Evolutionary conservation across 805 yeast genomes (phyloP).

Genomic region (Priceomyces medius): DNA sequence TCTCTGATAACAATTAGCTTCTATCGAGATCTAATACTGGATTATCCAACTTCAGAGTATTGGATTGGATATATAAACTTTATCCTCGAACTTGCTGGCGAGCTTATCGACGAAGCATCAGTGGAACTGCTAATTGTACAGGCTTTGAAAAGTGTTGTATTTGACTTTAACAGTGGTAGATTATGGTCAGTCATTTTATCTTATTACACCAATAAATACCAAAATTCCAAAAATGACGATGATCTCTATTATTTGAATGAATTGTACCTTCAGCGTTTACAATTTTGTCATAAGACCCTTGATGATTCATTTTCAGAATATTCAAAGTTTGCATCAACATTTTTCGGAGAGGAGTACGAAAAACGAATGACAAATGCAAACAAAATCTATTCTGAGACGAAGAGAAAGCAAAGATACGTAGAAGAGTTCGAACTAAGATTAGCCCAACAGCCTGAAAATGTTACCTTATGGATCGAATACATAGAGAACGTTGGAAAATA

Average conservation of each 20-base stretch:
- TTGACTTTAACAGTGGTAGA: constrained; percentile 21
- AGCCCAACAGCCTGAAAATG: constrained; percentile 13
- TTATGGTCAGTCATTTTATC: constrained; percentile 19
- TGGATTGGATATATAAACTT: constrained; percentile 22
- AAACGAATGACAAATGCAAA: constrained; percentile 36
- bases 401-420: constrained; percentile 23
- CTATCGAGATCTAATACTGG: constrained; percentile 15
- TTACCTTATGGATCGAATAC: constrained; percentile 32
- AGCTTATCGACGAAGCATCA: constrained; percentile 4
- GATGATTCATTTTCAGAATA: constrained; percentile 40
- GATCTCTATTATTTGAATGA: constrained; percentile 18
- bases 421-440: constrained; percentile 36
- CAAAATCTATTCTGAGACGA: constrained; percentile 28
- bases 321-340: constrained; percentile 39
- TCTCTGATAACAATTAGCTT: constrained; percentile 10
- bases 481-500: constrained; percentile 26
- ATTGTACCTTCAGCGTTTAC: constrained; percentile 31
- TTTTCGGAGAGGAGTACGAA: constrained; percentile 29
- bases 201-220: constrained; percentile 8
- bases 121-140: constrained; percentile 12
- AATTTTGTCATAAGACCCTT: constrained; percentile 39
- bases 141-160: constrained; percentile 21
- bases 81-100: constrained; percentile 2
- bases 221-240: constrained; percentile 8
- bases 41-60: constrained; percentile 19